phyloP scores from a whole-genome alignment of 441 rosid genomes.

The Erysimum pusillum region DNA sequence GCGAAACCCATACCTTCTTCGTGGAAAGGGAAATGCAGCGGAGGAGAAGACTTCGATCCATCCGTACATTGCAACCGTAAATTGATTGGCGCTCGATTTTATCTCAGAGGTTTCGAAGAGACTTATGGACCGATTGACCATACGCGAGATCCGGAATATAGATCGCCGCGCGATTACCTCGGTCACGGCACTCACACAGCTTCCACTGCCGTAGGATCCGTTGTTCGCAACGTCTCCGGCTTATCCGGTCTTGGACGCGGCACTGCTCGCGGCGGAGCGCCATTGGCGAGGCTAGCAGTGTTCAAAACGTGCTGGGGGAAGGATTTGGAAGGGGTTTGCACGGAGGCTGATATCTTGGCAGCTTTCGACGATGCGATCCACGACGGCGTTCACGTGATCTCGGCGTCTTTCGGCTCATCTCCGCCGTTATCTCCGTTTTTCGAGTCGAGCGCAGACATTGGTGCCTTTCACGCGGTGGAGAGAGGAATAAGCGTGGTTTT shows the following conservation, averaged over 20 bases:
- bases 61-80: constrained; percentile 62
- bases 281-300: constrained; percentile 67
- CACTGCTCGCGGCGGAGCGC: constrained; percentile 71
- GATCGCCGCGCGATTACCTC: constrained; percentile 40
- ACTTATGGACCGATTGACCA: constrained; percentile 45
- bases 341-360: constrained; percentile 64
- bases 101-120: constrained; percentile 55
- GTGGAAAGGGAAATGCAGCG: constrained; percentile 69
- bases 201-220: constrained; percentile 54
- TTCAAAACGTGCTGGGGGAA: constrained; percentile 66
- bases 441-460: constrained; percentile 50
- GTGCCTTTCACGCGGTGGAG: constrained; percentile 70
- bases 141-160: constrained; percentile 48
- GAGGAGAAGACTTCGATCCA: constrained; percentile 63
- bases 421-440: constrained; percentile 60
- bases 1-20: constrained; percentile 57
- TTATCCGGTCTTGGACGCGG: constrained; percentile 57
- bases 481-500: constrained; percentile 68
- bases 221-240: constrained; percentile 49
- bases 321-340: constrained; percentile 47
- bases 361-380: constrained; percentile 65
- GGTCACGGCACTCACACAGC: constrained; percentile 48
- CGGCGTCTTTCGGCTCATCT: constrained; percentile 59
- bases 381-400: constrained; percentile 66
- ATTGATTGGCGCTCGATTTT: constrained; percentile 70